These are phyloP conservation scores for Pugionium cornutum DNA, from an alignment of 345 rosid genomes.

Conservation along the genomic window DNA sequence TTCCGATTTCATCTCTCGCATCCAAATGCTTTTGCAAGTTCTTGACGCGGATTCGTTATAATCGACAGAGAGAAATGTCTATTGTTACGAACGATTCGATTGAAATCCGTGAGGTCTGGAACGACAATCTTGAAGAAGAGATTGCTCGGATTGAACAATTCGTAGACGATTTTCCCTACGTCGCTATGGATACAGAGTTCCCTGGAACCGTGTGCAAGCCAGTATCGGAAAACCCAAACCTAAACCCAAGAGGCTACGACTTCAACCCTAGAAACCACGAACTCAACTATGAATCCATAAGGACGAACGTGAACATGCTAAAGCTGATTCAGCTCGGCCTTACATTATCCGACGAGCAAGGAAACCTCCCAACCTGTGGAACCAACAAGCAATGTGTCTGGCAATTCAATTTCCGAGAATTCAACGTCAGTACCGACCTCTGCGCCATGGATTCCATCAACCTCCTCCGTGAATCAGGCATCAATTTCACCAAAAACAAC, in stretches of 20 bases:
- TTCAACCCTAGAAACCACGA: slow-evolving; percentile 41
- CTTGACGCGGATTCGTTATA: slow-evolving; percentile 7
- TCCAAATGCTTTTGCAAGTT: slow-evolving; percentile 26
- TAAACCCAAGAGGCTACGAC: slow-evolving; percentile 29
- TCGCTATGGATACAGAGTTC: slow-evolving; percentile 95
- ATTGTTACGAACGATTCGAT: slow-evolving; percentile 68
- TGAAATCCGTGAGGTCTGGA: slow-evolving; percentile 87
- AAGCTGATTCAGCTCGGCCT: slow-evolving; percentile 86
- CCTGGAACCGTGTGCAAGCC: slow-evolving; percentile 77
- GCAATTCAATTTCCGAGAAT: slow-evolving; percentile 89
- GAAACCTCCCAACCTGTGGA: slow-evolving; percentile 80
- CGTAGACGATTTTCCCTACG: slow-evolving; percentile 70
- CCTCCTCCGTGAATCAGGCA: slow-evolving; percentile 70
- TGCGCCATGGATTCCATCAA: slow-evolving; percentile 78
- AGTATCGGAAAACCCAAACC: slow-evolving; percentile 65
- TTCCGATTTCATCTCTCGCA: not conserved
- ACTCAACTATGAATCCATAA: slow-evolving; percentile 67
- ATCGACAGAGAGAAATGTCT: slow-evolving; percentile 52
- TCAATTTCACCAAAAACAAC: slow-evolving; percentile 62
- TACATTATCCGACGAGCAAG: slow-evolving; percentile 76
- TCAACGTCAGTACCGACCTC: slow-evolving; percentile 59
- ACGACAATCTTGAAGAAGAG: slow-evolving; percentile 63
- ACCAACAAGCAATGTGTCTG: slow-evolving; percentile 70
- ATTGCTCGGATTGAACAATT: slow-evolving; percentile 60
- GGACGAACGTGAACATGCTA: slow-evolving; percentile 73